phyloP scores from a whole-genome alignment of 179 eudicot genomes.

The Beta lomatogona region DNA sequence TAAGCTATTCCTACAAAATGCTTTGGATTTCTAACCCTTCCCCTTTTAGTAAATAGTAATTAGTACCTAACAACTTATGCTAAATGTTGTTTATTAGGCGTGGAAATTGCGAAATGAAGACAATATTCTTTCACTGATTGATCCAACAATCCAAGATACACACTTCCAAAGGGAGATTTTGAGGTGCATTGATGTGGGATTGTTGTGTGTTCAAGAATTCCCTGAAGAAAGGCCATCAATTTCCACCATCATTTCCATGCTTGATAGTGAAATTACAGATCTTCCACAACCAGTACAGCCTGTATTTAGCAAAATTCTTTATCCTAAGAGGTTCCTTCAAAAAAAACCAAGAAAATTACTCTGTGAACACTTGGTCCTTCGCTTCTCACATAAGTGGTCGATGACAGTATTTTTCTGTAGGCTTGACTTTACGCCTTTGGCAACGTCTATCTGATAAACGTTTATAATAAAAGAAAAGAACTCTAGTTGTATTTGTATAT shows the following conservation, averaged over 20 bases:
- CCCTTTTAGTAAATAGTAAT: not conserved
- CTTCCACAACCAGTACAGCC: constrained; percentile 42
- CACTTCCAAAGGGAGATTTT: constrained; percentile 23
- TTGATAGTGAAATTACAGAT: constrained; percentile 31
- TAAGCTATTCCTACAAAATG: constrained; percentile 8
- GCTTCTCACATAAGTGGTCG: constrained; percentile 2
- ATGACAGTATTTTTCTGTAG: not conserved
- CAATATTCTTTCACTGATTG: constrained; percentile 23
- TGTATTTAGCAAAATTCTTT: constrained; percentile 15
- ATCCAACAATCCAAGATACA: constrained; percentile 28
- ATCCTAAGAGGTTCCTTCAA: not conserved
- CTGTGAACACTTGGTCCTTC: not conserved
- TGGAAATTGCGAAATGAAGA: constrained; percentile 45
- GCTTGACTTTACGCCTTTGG: not conserved
- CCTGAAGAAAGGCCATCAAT: constrained; percentile 35
- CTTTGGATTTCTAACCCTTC: not conserved
- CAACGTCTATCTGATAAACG: not conserved
- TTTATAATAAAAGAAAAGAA: not conserved
- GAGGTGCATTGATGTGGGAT: constrained; percentile 38
- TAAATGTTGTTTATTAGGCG: constrained; percentile 23
- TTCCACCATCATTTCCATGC: constrained; percentile 32
- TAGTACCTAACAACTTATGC: not conserved
- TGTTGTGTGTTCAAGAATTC: constrained; percentile 44
- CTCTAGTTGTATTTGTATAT: not conserved
- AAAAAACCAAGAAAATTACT: not conserved